A percentile compares a stretch with the other conserved stretches of the same genome.
phyloP scores from a whole-genome alignment of 345 rosid species.

The Lumnitzera littorea region DNA sequence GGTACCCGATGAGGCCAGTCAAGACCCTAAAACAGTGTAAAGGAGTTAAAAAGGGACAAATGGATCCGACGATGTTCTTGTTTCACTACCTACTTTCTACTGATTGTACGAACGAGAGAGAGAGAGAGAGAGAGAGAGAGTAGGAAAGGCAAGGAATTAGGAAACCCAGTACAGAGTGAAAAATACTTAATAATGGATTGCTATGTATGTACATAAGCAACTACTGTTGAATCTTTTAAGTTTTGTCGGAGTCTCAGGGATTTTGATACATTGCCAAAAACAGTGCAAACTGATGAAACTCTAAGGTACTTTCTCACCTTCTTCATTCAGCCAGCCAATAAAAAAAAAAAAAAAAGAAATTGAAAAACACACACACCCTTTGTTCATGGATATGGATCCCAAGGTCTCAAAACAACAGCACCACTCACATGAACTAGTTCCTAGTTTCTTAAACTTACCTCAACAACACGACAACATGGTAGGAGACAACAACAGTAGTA shows the following conservation, averaged over 20 bases:
- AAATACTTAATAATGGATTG: too few species aligned
- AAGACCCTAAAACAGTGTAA: too few species aligned
- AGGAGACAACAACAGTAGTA: slow-evolving; percentile 15
- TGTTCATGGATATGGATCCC: slow-evolving; percentile 50
- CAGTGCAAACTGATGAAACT: slow-evolving; percentile 52
- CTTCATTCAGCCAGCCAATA: slow-evolving; percentile 25
- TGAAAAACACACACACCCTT: not conserved
- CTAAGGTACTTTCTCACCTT: slow-evolving; percentile 43
- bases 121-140: too few species aligned
- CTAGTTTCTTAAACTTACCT: slow-evolving; percentile 58
- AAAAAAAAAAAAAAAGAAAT: slow-evolving; percentile 7
- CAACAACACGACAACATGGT: slow-evolving; percentile 3
- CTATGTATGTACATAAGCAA: slow-evolving; percentile 14
- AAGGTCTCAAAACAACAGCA: slow-evolving; percentile 42
- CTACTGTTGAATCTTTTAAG: slow-evolving; percentile 1
- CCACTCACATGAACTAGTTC: slow-evolving; percentile 32
- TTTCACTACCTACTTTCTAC: too few species aligned
- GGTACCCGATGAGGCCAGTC: too few species aligned
- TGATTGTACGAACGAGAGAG: too few species aligned
- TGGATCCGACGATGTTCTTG: too few species aligned
- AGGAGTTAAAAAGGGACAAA: too few species aligned
- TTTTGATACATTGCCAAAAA: slow-evolving; percentile 33
- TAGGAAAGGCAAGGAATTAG: too few species aligned
- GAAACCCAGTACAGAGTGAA: too few species aligned
- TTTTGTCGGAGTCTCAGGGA: slow-evolving; percentile 8